Base-by-base conservation (phyloP, 495 filamentous ascomycete genomes). In the Trypethelium eluteriae region DNA sequence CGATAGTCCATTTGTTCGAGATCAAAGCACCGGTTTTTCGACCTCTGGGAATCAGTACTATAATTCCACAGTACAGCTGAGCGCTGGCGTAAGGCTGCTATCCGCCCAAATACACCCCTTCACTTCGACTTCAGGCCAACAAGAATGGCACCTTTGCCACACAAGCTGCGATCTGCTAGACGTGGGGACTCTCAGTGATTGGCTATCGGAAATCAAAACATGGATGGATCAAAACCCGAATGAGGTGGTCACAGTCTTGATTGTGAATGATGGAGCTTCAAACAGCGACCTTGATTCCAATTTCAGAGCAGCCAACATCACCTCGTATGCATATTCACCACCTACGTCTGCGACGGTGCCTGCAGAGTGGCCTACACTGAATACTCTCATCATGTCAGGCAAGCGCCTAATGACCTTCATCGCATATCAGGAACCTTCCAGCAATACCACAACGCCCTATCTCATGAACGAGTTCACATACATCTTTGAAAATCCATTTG, bases 1-100 rank as follows among this genome's bases (percentile, higher is more conserved):
- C 72, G 81, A 88, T 73, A 83, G 80, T 67, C 81, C 85, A 4
- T 88, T 87, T 69, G 64, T 87, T 38, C 76, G 80, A 34, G 83
- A 84, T 67, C 72, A 74, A 2, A 77, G 76, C 0, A 84, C 80
- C 34, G 61, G 39, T 64, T 77, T 70, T 68, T 68, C 68, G 44
- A 65, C 67, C 12, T 69, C 73, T 5, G 76, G 74, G 41, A 79
- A 79, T 71, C 76, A 79, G 56, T 76, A 70, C 69, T 76, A 70
- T 69, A 70, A 76, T 68, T 71, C 64, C 9, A 75, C 74, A 36
- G 66, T 65, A 2, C 76, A 79, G 71, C 72, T 79, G 39, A 68
- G 71, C 38, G 74, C 76, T 16, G 76, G 76, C 35, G 75, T 79
- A 2, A 69, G 76, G 46, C 64, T 79, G 7, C 66, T 79, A 41